Evolutionary conservation across 2,329 filamentous ascomycete genomes (phyloP), one percentile per base, ranked within the genome.

Genomic region (Colletotrichum siamense): DNA sequence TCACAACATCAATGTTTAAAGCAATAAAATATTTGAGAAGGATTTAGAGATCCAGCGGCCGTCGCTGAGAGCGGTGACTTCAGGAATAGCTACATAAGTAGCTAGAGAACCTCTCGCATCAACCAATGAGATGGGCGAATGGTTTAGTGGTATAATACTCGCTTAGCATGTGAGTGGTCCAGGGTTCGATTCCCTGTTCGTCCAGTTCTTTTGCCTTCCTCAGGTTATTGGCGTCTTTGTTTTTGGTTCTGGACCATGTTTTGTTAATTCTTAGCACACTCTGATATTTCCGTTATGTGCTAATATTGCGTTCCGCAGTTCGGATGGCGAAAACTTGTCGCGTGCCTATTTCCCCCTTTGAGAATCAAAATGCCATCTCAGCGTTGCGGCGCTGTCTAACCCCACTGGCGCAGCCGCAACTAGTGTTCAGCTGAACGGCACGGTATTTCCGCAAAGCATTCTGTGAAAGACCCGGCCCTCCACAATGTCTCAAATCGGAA

Each of bases 71-170:
- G 7, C 15, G 3, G 34, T 16, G 13, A 15, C 13, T 2, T 7
- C 3, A 3, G 6, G 1, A 4, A 36, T 12, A 4, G 13, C 22
- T 12, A 2, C 5, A 24, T 13, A 0, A 1, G 3, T 7, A 13
- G 4, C 30, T 32, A 30, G 9, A 30, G 28, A 30, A 1, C 28
- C 3, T 10, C 1, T 1, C 0, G 2, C 3, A 10, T 30, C 30
- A 59, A 7, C 22, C 52, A 59, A 59, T 36, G 2, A 22, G 9
- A 61, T 26, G 66, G 66, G 66, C 66, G 66, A 69, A 39, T 69
- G 66, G 66, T 61, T 69, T 69, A 69, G 66, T 69, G 66, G 66
- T 69, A 69, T 69, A 61, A 69, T 69, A 39, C 49, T 61, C 66
- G 66, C 66, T 69, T 69, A 69, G 66, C 49, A 44, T 44, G 66